These are phyloP conservation scores for Oxyria digyna DNA, from an alignment of 148 eudicot species.

Conservation along the genomic window DNA sequence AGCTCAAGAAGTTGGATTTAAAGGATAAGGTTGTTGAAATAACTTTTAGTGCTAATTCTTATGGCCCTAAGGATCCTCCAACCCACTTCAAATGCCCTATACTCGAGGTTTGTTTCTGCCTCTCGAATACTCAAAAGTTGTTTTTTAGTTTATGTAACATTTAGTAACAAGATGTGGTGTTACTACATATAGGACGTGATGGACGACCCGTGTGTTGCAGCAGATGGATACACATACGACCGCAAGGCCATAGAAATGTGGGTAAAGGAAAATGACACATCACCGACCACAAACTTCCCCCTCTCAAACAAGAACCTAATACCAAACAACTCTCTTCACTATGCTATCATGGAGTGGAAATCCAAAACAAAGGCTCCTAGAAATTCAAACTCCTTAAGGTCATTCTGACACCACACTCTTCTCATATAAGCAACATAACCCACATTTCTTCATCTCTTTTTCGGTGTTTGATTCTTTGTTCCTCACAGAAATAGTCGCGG, in stretches of 20 bases:
- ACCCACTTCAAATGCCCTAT: conserved; percentile 79
- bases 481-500: neutral
- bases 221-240: conserved; percentile 85
- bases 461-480: neutral
- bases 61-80: conserved; percentile 30
- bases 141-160: neutral
- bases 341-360: conserved; percentile 74
- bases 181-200: conserved; percentile 45
- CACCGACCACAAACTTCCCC: conserved; percentile 64
- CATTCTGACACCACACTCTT: neutral
- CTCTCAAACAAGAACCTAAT: conserved; percentile 41
- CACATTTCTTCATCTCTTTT: neutral
- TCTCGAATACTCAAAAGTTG: neutral
- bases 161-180: neutral
- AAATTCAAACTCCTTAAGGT: neutral
- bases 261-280: conserved; percentile 51
- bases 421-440: neutral
- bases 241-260: conserved; percentile 63
- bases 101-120: conserved; percentile 36
- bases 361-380: conserved; percentile 13
- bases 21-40: conserved; percentile 29
- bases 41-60: neutral
- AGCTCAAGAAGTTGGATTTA: conserved; percentile 58
- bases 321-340: conserved; percentile 55
- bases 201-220: conserved; percentile 81